Conservation (phyloP, 805 yeast genomes). For the Ogataea ganodermae region DNA sequence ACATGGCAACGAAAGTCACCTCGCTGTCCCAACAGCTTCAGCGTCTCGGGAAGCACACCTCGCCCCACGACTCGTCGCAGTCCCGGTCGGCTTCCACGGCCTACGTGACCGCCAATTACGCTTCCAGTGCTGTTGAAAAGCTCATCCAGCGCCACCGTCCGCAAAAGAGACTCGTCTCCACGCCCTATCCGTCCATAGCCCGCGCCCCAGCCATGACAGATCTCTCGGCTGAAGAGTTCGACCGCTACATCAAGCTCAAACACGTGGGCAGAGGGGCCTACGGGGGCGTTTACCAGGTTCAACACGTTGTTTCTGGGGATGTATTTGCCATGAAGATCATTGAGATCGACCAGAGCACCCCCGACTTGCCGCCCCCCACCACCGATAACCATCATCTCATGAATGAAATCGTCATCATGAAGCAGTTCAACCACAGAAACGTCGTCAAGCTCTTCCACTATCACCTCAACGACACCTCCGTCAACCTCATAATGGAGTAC, state of each 20-base stretch:
- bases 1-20: conserved; percentile 5
- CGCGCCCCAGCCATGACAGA: conserved; percentile 18
- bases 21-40: background rate
- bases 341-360: conserved; percentile 10
- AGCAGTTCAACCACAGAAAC: conserved; percentile 63
- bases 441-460: conserved; percentile 71
- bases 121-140: background rate
- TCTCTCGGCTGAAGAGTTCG: conserved; percentile 19
- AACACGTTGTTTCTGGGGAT: conserved; percentile 11
- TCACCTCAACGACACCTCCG: conserved; percentile 51
- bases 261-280: conserved; percentile 89
- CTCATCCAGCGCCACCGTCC: background rate
- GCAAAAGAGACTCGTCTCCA: conserved; percentile 2
- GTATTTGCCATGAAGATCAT: conserved; percentile 31
- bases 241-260: conserved; percentile 54
- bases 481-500: conserved; percentile 65
- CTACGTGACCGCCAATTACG: conserved; percentile 1
- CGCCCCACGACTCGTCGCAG: background rate
- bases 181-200: conserved; percentile 7
- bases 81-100: background rate
- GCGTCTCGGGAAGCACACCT: conserved; percentile 6
- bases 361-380: conserved; percentile 10
- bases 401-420: conserved; percentile 70
- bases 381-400: no score
- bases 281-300: conserved; percentile 69